Conservation (phyloP, 768 basidiomycete genomes). For the Neoboletus subvelutipes region DNA sequence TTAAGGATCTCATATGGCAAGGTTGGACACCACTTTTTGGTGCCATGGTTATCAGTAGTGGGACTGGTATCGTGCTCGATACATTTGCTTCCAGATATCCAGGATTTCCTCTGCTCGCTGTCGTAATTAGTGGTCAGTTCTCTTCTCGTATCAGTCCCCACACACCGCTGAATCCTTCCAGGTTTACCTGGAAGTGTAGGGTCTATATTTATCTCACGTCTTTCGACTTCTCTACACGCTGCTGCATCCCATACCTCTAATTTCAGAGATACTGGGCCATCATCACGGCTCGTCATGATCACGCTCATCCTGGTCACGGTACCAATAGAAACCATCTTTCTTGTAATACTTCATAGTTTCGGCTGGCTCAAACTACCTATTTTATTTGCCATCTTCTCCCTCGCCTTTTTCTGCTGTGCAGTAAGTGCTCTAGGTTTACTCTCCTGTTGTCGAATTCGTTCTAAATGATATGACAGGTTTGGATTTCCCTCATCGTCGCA, state of each 20-base stretch:
- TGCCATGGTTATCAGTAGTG: conserved; percentile 87
- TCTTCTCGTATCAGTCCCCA: neutral
- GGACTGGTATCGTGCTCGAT: conserved; percentile 89
- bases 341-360: conserved; percentile 58
- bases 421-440: conserved; percentile 46
- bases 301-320: conserved; percentile 74
- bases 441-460: neutral
- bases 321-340: conserved; percentile 79
- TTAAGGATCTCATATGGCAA: conserved; percentile 68
- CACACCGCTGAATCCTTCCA: conserved; percentile 22
- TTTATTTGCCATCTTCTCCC: conserved; percentile 63
- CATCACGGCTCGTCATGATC: conserved; percentile 54
- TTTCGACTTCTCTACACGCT: conserved; percentile 85
- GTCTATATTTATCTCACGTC: conserved; percentile 85
- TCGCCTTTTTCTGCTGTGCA: conserved; percentile 72
- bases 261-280: conserved; percentile 27
- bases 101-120: conserved; percentile 83
- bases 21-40: conserved; percentile 91
- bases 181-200: conserved; percentile 89
- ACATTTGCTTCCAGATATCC: conserved; percentile 83
- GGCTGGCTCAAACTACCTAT: conserved; percentile 79
- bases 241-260: conserved; percentile 12
- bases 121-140: conserved; percentile 78
- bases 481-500: conserved; percentile 67
- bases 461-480: conserved; percentile 48